Evolutionary conservation across 1,284 basidiomycete species (phyloP).

Genomic region (Apiotrichum porosum): DNA sequence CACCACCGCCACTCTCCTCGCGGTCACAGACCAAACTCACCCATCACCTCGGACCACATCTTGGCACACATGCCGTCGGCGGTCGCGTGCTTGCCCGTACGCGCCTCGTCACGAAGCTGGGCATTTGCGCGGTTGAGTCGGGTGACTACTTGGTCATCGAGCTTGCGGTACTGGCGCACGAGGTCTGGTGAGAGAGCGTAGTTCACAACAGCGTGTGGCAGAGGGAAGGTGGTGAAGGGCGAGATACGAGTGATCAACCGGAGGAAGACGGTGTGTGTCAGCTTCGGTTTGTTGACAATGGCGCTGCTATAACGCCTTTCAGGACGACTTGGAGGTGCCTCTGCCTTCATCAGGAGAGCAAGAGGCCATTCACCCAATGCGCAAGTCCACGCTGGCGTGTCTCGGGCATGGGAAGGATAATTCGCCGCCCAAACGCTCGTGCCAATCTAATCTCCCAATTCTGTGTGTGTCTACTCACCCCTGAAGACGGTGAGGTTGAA

Average conservation of each 20-base stretch:
- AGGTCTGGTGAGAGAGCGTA: conserved; percentile 59
- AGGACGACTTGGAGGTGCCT: too few relatives aligned
- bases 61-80: conserved; percentile 63
- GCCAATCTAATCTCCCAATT: too few relatives aligned
- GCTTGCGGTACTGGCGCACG: conserved; percentile 73
- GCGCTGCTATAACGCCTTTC: background rate
- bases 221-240: background rate
- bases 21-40: conserved; percentile 51
- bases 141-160: conserved; percentile 78
- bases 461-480: too few relatives aligned
- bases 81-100: conserved; percentile 36
- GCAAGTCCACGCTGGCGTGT: too few relatives aligned
- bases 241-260: too few relatives aligned
- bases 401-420: too few relatives aligned
- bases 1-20: too few relatives aligned
- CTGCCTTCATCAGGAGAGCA: too few relatives aligned
- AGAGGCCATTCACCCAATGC: too few relatives aligned
- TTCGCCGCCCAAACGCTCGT: too few relatives aligned
- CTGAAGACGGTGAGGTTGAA: conserved; percentile 76
- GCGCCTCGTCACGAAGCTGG: conserved; percentile 61
- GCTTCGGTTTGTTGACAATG: too few relatives aligned
- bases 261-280: background rate
- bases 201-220: background rate
- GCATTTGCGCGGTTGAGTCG: conserved; percentile 77
- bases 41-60: conserved; percentile 75